These are phyloP conservation scores for Aristolochia fimbriata DNA, from an alignment of 164 flowering plant genomes.

Conservation along the genomic window DNA sequence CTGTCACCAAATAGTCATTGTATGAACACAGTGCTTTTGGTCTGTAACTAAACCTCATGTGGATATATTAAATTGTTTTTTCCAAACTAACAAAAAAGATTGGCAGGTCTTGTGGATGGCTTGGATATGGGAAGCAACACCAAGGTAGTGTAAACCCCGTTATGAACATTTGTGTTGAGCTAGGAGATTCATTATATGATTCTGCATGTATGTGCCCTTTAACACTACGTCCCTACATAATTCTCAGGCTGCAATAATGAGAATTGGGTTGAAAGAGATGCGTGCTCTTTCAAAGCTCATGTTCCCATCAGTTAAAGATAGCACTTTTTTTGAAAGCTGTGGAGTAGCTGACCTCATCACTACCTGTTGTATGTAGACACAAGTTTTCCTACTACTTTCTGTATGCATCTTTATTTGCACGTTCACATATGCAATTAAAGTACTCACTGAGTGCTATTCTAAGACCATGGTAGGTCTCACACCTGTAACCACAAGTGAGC, in stretches of 20 bases:
- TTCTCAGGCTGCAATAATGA: constrained; percentile 88
- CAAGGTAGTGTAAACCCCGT: constrained; percentile 33
- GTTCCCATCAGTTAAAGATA: constrained; percentile 76
- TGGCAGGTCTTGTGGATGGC: constrained; percentile 87
- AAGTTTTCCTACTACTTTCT: not conserved
- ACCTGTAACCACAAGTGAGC: too few species aligned
- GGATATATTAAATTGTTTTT: too few species aligned
- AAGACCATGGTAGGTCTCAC: too few species aligned
- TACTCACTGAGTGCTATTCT: too few species aligned
- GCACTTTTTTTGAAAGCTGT: constrained; percentile 95
- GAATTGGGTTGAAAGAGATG: constrained; percentile 94
- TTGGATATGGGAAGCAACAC: constrained; percentile 96
- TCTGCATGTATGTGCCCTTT: not conserved
- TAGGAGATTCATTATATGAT: not conserved
- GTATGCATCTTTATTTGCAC: not conserved
- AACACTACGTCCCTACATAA: not conserved
- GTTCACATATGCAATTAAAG: too few species aligned
- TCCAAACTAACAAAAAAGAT: not conserved
- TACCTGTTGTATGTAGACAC: constrained; percentile 68
- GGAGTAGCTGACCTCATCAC: constrained; percentile 97
- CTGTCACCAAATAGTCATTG: too few species aligned
- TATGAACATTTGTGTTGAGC: not conserved
- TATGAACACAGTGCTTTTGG: too few species aligned
- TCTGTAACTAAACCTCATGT: too few species aligned
- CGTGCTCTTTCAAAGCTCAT: constrained; percentile 78